Base-by-base conservation (phyloP, 2,329 filamentous ascomycete genomes). In the Zymoseptoria tritici region DNA sequence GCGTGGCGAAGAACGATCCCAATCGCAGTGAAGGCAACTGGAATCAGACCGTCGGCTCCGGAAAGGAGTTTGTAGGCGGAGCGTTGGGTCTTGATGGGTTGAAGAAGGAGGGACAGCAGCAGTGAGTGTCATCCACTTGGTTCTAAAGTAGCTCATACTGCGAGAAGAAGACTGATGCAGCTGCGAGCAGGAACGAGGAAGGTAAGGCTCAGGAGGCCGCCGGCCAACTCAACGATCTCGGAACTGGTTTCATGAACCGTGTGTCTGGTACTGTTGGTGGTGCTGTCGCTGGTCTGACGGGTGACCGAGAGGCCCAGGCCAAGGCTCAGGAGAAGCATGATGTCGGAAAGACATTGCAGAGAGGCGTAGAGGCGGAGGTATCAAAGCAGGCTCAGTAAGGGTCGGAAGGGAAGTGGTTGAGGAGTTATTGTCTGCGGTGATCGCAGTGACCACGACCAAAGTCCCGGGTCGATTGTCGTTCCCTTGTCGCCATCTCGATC, bases 191-290 rank as follows among this genome's bases (percentile, higher is more conserved):
- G 50, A 95, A 96, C 71, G 79, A 83, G 36, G 81, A 88, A 63
- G 93, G 92, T 20, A 88, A 94, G 76, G 83, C 82, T 31, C 86
- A 92, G 74, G 90, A 97, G 76, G 90, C 91, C 4, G 82, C 87
- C 72, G 91, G 91, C 16, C 92, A 96, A 76, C 70, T 94, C 52
- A 85, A 77, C 60, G 91, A 97, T 72, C 80, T 88, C 50, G 85
- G 86, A 5, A 78, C 81, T 61, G 93, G 92, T 8, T 73, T 80
- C 19, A 62, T 65, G 7, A 75, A 80, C 59, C 73, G 72, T 49
- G 67, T 66, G 9, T 53, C 59, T 11, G 69, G 92, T 9, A 80
- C 87, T 1, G 67, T 96, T 4, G 90, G 91, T 1, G 80, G 84
- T 49, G 85, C 87, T 1, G 80, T 89, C 29, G 84, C 91, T n/a